phyloP scores from a whole-genome alignment of 768 basidiomycete species.

The Gloeopeniophorella convolvens region DNA sequence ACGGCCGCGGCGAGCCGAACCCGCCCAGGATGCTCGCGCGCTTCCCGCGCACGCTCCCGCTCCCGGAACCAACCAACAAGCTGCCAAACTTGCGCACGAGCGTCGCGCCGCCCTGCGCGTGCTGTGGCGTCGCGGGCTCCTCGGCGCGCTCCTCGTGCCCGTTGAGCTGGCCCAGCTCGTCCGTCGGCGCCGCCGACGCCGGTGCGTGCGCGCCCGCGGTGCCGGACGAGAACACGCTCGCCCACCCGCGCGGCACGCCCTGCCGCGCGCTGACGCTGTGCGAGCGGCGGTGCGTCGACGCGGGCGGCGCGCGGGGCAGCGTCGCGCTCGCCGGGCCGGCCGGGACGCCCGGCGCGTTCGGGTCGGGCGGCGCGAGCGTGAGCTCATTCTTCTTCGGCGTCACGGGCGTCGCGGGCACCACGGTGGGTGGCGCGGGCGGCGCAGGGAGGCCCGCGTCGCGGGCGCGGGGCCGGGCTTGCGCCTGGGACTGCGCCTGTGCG shows the following conservation, averaged over 20 bases:
- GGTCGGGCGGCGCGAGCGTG: no score
- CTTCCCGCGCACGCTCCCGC: constrained; percentile 17
- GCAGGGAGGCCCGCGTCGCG: constrained; percentile 54
- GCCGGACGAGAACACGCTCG: constrained; percentile 52
- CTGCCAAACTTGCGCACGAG: constrained; percentile 24
- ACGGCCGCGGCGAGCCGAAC: constrained; percentile 16
- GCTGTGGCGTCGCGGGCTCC: constrained; percentile 19
- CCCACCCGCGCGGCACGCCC: constrained; percentile 44
- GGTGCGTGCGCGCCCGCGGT: constrained; percentile 7
- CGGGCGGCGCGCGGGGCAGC: constrained; percentile 64
- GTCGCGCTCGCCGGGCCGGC: constrained; percentile 27
- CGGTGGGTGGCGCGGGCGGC: no score
- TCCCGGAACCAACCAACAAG: constrained; percentile 13
- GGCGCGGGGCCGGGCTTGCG: constrained; percentile 54
- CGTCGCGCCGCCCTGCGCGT: constrained; percentile 11
- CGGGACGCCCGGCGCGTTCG: constrained; percentile 8
- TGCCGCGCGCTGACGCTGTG: constrained; percentile 81
- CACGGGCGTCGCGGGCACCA: no score
- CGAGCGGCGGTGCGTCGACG: constrained; percentile 73
- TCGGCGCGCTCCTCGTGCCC: constrained; percentile 31
- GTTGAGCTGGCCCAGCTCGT: constrained; percentile 6
- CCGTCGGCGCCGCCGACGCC: constrained; percentile 16
- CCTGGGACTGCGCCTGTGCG: constrained; percentile 45
- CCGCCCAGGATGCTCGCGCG: constrained; percentile 13
- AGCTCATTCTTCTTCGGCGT: no score